Evolutionary conservation across 495 filamentous ascomycete species (phyloP).

Genomic region (Penicillium coffeae): DNA sequence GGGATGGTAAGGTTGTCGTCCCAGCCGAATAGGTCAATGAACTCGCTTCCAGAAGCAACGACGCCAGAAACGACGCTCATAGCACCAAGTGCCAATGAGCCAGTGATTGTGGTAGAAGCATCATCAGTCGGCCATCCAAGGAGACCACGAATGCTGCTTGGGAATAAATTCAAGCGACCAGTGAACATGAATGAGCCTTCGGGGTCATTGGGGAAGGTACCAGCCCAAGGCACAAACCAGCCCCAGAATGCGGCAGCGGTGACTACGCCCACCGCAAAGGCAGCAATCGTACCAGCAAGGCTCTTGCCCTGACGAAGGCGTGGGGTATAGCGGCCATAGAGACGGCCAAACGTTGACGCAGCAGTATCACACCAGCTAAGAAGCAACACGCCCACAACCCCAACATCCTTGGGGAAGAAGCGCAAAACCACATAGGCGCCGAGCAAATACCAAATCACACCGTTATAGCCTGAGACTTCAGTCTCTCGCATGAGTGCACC

Average conservation of each 20-base stretch:
- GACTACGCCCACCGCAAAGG: conserved; percentile 71
- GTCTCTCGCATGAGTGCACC: conserved; percentile 95
- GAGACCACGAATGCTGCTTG: conserved; percentile 43
- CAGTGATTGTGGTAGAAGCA: conserved; percentile 48
- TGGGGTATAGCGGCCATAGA: conserved; percentile 81
- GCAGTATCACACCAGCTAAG: conserved; percentile 98
- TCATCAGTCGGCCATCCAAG: conserved; percentile 41
- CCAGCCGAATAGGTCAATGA: conserved; percentile 84
- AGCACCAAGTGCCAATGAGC: conserved; percentile 70
- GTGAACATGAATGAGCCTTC: conserved; percentile 76
- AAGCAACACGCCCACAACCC: conserved; percentile 79
- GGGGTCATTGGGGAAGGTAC: conserved; percentile 61
- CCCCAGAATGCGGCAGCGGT: conserved; percentile 89
- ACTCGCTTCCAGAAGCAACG: conserved; percentile 82
- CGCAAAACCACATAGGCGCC: conserved; percentile 81
- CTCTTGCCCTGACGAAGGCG: conserved; percentile 83
- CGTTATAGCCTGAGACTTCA: conserved; percentile 89
- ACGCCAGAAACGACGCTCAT: conserved; percentile 86
- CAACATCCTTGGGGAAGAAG: conserved; percentile 93
- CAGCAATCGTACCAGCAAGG: conserved; percentile 81
- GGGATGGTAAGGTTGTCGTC: conserved; percentile 98
- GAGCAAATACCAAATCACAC: conserved; percentile 92
- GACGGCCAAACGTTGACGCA: conserved; percentile 83
- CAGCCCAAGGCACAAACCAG: conserved; percentile 66
- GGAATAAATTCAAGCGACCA: conserved; percentile 64